phyloP scores from a whole-genome alignment of 2,329 filamentous ascomycete species.

The Zymoseptoria ardabiliae region DNA sequence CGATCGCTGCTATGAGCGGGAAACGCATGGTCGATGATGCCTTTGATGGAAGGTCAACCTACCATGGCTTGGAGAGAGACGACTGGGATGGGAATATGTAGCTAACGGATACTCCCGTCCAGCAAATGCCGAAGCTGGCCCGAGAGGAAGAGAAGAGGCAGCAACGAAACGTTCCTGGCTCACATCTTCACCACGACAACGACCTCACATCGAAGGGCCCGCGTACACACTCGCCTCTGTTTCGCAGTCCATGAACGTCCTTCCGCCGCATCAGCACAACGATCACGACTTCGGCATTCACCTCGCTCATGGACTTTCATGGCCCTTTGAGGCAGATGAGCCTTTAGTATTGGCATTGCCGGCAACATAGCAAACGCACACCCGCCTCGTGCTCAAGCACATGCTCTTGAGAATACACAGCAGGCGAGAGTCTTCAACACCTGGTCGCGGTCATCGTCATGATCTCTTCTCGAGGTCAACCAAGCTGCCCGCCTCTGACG shows the following conservation, averaged over 20 bases:
- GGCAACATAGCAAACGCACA: background rate
- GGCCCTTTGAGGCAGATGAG: background rate
- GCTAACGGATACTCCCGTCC: background rate
- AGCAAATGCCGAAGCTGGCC: too few relatives aligned
- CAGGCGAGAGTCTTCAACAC: background rate
- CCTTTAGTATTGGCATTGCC: background rate
- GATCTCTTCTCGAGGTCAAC: background rate
- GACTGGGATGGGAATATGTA: background rate
- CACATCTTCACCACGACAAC: too few relatives aligned
- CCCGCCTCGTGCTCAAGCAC: background rate
- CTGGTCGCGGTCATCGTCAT: background rate
- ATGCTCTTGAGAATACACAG: background rate
- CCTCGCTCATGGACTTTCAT: background rate
- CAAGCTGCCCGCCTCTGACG: background rate
- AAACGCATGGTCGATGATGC: conserved; percentile 15
- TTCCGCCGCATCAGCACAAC: too few relatives aligned
- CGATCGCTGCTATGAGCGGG: conserved; percentile 24
- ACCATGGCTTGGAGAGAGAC: background rate
- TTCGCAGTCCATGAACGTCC: too few relatives aligned
- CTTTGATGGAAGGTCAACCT: background rate
- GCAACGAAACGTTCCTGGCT: too few relatives aligned
- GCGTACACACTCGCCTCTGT: too few relatives aligned
- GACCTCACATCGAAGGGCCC: too few relatives aligned
- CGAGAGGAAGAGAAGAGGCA: too few relatives aligned
- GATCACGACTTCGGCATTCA: background rate